phyloP scores from a whole-genome alignment of 129 eudicot species.

The Saussurea involucrata region DNA sequence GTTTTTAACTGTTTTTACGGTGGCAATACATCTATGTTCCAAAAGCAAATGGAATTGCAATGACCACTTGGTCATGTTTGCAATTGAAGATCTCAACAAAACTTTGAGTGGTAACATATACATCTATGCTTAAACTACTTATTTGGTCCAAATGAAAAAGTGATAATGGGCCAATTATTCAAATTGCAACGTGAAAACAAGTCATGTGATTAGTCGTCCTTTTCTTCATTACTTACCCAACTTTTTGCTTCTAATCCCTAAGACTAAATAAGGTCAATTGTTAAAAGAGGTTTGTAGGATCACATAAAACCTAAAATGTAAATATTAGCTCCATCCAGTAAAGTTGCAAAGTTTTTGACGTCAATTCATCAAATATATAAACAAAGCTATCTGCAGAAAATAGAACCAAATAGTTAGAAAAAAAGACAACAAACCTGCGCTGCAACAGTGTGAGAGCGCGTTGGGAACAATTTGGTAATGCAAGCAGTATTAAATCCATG shows the following conservation, averaged over 20 bases:
- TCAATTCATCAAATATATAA: conserved; percentile 12
- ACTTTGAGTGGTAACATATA: not conserved
- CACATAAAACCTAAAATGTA: conserved; percentile 10
- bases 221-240: not conserved
- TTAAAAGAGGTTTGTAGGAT: conserved; percentile 7
- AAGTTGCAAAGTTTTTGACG: not conserved
- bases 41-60: conserved; percentile 9
- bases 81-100: conserved; percentile 8
- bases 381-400: not conserved
- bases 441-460: conserved; percentile 98
- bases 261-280: not conserved
- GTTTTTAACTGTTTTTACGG: not conserved
- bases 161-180: not conserved
- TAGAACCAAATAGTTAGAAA: not conserved
- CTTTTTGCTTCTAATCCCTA: not conserved
- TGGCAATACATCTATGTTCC: not conserved
- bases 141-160: not conserved
- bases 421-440: conserved; percentile 65
- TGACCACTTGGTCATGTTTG: conserved; percentile 1
- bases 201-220: conserved; percentile 7
- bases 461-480: conserved; percentile 94
- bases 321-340: conserved; percentile 1
- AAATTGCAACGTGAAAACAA: conserved; percentile 6
- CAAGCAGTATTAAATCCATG: conserved; percentile 99
- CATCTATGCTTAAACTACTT: not conserved